Conservation (phyloP, 257 asterid genomes). For the Solanum bukasovii region DNA sequence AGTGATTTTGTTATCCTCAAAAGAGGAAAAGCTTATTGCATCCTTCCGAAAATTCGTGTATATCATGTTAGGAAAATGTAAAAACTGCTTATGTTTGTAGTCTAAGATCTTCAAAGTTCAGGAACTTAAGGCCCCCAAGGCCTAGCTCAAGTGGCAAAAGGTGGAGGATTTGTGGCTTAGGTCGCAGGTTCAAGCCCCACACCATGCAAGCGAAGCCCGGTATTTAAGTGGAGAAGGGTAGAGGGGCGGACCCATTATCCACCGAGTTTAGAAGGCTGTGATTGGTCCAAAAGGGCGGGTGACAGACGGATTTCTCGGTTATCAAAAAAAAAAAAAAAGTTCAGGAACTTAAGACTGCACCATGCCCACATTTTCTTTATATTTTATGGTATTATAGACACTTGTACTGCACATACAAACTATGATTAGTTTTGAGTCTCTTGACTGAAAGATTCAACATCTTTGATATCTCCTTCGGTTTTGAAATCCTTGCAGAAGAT, state of each 20-base stretch:
- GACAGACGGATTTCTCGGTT: too few relatives aligned
- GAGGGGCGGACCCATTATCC: too few relatives aligned
- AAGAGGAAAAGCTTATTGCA: not conserved
- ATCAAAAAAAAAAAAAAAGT: too few relatives aligned
- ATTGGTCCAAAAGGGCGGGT: too few relatives aligned
- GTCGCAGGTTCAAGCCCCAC: too few relatives aligned
- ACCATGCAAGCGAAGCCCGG: too few relatives aligned
- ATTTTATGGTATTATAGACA: not conserved
- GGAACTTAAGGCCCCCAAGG: not conserved
- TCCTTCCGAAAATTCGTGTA: not conserved
- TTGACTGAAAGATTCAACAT: not conserved
- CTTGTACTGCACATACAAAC: not conserved
- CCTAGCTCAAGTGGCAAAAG: too few relatives aligned
- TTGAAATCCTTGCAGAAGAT: not conserved
- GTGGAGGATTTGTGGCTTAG: too few relatives aligned
- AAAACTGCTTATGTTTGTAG: not conserved
- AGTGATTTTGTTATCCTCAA: not conserved
- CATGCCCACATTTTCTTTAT: not conserved
- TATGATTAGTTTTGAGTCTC: not conserved
- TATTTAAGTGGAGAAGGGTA: too few relatives aligned
- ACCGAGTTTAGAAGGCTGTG: too few relatives aligned
- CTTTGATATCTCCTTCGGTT: not conserved
- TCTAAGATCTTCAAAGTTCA: not conserved
- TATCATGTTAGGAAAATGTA: not conserved
- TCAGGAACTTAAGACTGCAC: not conserved